Evolutionary conservation across 352 stramenopile genomes (phyloP).

Genomic region (Phytophthora sansomeana): DNA sequence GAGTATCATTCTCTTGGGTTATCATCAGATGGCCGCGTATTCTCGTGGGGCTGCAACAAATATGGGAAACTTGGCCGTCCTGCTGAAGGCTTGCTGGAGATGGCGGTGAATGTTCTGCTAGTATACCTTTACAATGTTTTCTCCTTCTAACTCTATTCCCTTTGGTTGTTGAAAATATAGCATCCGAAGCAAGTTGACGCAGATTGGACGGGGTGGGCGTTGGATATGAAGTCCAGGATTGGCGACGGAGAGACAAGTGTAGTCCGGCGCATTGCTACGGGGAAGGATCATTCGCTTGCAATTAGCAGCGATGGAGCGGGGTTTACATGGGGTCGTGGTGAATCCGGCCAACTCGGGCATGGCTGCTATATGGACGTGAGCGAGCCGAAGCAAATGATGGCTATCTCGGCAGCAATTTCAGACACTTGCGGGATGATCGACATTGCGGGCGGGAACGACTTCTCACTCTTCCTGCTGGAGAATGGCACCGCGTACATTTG

Average conservation of each 20-base stretch:
- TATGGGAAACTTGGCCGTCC: conserved; percentile 66
- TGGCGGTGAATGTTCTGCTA: conserved; percentile 40
- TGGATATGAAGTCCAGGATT: conserved; percentile 42
- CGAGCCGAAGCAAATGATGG: conserved; percentile 67
- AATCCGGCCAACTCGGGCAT: conserved; percentile 73
- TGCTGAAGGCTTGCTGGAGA: conserved; percentile 47
- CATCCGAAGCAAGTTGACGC: conserved; percentile 50
- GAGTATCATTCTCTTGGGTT: conserved; percentile 79
- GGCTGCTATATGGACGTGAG: conserved; percentile 67
- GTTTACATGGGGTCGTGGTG: conserved; percentile 77
- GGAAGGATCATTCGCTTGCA: conserved; percentile 71
- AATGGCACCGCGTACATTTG: conserved; percentile 46
- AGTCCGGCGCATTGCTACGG: conserved; percentile 67
- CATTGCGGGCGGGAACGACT: conserved; percentile 45
- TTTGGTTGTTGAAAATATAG: conserved; percentile 29
- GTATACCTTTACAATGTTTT: neutral
- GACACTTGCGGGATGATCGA: conserved; percentile 34
- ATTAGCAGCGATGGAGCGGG: conserved; percentile 60
- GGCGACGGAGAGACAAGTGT: conserved; percentile 27
- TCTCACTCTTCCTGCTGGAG: conserved; percentile 47
- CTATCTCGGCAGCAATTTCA: conserved; percentile 40
- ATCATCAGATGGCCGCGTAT: conserved; percentile 66
- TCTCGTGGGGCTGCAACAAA: conserved; percentile 79
- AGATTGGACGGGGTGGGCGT: conserved; percentile 50
- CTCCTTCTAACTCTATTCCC: conserved; percentile 10